Evolutionary conservation across 306 rosid species (phyloP).

Genomic region (Castanea mollissima): DNA sequence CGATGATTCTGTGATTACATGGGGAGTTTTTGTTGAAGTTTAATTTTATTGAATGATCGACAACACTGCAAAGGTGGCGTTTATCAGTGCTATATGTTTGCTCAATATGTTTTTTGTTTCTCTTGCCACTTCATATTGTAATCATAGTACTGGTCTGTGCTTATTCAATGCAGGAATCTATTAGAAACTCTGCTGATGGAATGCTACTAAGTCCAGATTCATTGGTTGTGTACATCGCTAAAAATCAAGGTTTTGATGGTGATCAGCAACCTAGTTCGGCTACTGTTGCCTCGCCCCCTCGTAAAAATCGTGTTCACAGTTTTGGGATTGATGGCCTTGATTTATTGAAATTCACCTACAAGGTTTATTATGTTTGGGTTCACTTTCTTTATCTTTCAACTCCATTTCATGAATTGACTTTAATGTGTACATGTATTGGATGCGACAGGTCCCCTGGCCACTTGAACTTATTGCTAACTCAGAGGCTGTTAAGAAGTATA

Average conservation of each 20-base stretch:
- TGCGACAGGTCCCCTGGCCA: conserved; percentile 93
- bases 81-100: not conserved
- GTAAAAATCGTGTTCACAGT: conserved; percentile 45
- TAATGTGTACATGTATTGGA: conserved; percentile 13
- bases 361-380: conserved; percentile 45
- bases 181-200: conserved; percentile 87
- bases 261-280: conserved; percentile 53
- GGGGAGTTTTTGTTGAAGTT: not conserved
- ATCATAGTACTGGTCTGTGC: conserved; percentile 9
- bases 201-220: conserved; percentile 87
- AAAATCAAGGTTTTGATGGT: conserved; percentile 43
- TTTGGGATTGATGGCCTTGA: conserved; percentile 92
- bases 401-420: not conserved
- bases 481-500: conserved; percentile 91
- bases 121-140: not conserved
- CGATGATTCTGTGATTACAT: not conserved
- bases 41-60: not conserved
- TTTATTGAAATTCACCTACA: conserved; percentile 75
- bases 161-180: conserved; percentile 73
- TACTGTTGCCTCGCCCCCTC: conserved; percentile 51
- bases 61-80: not conserved
- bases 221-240: conserved; percentile 66
- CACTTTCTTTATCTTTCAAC: conserved; percentile 17
- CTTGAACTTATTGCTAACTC: conserved; percentile 93
- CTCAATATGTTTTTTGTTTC: conserved; percentile 7